phyloP scores from a whole-genome alignment of 495 filamentous ascomycete genomes.

The Xylona heveae region DNA sequence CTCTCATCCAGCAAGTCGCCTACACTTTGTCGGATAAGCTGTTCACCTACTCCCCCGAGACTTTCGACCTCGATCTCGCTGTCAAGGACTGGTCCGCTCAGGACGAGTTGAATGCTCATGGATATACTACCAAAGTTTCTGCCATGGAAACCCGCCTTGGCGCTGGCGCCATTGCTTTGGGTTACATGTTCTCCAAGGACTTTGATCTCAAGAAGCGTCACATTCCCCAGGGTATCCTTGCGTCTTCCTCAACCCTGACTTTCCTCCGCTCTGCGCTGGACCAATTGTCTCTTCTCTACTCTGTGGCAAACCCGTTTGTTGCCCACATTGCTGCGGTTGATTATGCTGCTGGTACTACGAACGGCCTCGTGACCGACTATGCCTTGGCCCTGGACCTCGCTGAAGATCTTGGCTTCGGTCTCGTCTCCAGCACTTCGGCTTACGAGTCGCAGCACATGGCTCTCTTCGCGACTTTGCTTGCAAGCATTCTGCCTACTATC shows the following conservation, averaged over 20 bases:
- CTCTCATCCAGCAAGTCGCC: constrained; percentile 84
- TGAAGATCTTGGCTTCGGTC: constrained; percentile 78
- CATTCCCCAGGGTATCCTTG: constrained; percentile 74
- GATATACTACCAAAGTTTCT: constrained; percentile 54
- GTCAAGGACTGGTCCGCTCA: constrained; percentile 49
- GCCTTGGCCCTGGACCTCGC: constrained; percentile 54
- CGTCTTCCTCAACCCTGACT: constrained; percentile 58
- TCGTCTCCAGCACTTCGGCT: constrained; percentile 65
- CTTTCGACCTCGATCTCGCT: constrained; percentile 71
- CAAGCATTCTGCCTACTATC: constrained; percentile 58
- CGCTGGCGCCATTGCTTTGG: constrained; percentile 78
- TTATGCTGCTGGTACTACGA: constrained; percentile 41
- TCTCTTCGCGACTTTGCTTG: constrained; percentile 65
- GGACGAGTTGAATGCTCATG: constrained; percentile 54
- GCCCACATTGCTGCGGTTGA: constrained; percentile 89
- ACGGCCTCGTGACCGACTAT: constrained; percentile 72
- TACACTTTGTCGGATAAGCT: constrained; percentile 87
- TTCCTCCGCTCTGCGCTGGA: constrained; percentile 70
- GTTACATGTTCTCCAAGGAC: constrained; percentile 93
- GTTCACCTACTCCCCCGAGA: constrained; percentile 87
- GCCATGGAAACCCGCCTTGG: constrained; percentile 73
- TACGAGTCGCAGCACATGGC: constrained; percentile 94
- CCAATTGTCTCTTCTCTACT: constrained; percentile 74
- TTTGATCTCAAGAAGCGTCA: constrained; percentile 80
- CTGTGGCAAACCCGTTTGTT: constrained; percentile 74